Percentiles rank a stretch among this genome's conserved stretches.
Conservation (phyloP, 495 filamentous ascomycete species). For the Letharia lupina region DNA sequence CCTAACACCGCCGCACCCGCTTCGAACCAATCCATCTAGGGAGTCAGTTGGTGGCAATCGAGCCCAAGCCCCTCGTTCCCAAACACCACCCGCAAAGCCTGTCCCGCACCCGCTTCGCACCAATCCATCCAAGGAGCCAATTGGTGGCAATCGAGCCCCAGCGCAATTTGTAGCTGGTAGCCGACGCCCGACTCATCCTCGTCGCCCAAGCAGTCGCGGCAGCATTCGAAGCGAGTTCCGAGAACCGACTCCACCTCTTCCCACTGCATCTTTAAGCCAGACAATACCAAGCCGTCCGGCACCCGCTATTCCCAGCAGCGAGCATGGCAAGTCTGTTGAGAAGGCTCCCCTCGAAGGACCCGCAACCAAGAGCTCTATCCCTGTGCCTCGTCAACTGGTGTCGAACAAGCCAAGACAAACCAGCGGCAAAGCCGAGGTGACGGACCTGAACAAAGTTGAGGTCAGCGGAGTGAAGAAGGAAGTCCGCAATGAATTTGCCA, state of each 20-base stretch:
- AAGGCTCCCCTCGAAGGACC: neutral
- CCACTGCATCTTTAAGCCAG: conserved; percentile 6
- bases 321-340: neutral
- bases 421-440: neutral
- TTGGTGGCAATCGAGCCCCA: conserved; percentile 22
- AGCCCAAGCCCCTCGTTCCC: conserved; percentile 13
- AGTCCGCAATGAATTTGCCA: conserved; percentile 6
- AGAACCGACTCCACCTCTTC: conserved; percentile 13
- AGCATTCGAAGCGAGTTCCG: conserved; percentile 20
- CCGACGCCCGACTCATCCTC: conserved; percentile 20
- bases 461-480: neutral
- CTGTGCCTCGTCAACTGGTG: conserved; percentile 1
- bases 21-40: conserved; percentile 16
- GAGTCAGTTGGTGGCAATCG: conserved; percentile 20
- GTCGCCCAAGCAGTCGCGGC: conserved; percentile 23
- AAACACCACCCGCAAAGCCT: neutral
- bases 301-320: conserved; percentile 5
- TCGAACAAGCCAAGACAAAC: neutral
- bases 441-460: neutral
- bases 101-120: conserved; percentile 2
- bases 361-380: conserved; percentile 16
- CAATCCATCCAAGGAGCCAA: conserved; percentile 21
- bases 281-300: conserved; percentile 14
- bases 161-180: conserved; percentile 26
- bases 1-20: neutral